Evolutionary conservation across 345 rosid genomes (phyloP), one percentile per base, ranked within the genome.

Genomic region (Aquilaria yunnanensis): DNA sequence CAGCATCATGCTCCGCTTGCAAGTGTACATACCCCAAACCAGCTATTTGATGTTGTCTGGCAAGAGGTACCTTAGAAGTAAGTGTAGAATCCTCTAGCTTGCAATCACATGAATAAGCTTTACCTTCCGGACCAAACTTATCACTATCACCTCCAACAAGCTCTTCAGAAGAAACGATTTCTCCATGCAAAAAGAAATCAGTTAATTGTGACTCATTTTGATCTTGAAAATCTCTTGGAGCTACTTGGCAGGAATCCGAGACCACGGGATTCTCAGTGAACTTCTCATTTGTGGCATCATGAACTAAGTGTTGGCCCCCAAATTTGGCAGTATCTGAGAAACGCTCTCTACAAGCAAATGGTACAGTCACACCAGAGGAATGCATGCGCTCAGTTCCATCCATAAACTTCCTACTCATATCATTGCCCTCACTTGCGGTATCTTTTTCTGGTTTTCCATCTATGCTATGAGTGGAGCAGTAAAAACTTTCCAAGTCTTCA

Each of bases 131-230:
- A 12, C 54, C 62, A 67, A n/a, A 29, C 32, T 64, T 48, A 55
- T 10, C 66, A 62, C 5, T 63, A 56, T 34, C 59, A 67, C 56
- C 32, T 48, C 57, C 60, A 49, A 59, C 37, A 34, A 43, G 48
- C 51, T 50, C 72, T 67, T 80, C 63, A 73, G 68, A 66, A 58
- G 65, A 66, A 52, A 62, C 30, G 47, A 55, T 52, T 54, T 64
- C 54, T 55, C 60, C 71, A 55, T 8, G 59, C 59, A 53, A 14
- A 43, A 54, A 48, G 54, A 37, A 50, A 51, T 59, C 79, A 53
- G 68, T 64, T 55, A 31, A 64, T 30, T 29, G 61, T 62, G 76
- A 64, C 56, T 55, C 63, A 50, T n/a, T 43, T 54, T 13, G 65
- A 46, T 58, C 72, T 63, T 41, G 51, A 56, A 56, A 66, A 63